Conservation (phyloP, 257 asterid species). For the Leonotis leonurus region DNA sequence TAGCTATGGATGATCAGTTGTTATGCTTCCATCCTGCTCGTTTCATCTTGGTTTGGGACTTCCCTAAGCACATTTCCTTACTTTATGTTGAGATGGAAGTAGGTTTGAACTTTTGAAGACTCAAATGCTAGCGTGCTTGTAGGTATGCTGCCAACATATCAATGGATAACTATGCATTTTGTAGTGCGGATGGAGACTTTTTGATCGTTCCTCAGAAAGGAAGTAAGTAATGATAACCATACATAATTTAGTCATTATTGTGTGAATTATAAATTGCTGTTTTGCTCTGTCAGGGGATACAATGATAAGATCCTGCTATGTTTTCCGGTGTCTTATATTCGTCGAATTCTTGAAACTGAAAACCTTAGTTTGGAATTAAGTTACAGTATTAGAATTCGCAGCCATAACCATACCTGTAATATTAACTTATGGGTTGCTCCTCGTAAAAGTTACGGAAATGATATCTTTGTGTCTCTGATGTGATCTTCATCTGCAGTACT, state of each 20-base stretch:
- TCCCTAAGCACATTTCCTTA: neutral
- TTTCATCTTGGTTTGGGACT: neutral
- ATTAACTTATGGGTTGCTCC: neutral
- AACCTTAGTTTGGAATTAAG: neutral
- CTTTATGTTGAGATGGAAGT: neutral
- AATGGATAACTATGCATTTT: conserved; percentile 87
- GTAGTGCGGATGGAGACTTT: conserved; percentile 97
- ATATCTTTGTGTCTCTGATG: neutral
- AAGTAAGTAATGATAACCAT: conserved; percentile 47
- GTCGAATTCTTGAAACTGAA: neutral
- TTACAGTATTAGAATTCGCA: neutral
- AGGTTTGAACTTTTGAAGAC: neutral
- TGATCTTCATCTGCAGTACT: neutral
- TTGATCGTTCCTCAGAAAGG: conserved; percentile 93
- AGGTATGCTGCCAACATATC: conserved; percentile 89
- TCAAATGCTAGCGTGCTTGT: conserved; percentile 16
- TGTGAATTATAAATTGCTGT: neutral
- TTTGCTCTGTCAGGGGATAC: neutral
- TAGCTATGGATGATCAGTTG: neutral
- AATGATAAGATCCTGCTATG: neutral
- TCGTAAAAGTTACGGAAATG: neutral
- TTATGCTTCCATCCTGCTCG: neutral
- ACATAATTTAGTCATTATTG: neutral
- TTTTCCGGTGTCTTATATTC: neutral
- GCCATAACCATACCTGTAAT: neutral